phyloP scores from a whole-genome alignment of 2,329 filamentous ascomycete genomes.

The Xenosphaeropsis pyriputrescens region DNA sequence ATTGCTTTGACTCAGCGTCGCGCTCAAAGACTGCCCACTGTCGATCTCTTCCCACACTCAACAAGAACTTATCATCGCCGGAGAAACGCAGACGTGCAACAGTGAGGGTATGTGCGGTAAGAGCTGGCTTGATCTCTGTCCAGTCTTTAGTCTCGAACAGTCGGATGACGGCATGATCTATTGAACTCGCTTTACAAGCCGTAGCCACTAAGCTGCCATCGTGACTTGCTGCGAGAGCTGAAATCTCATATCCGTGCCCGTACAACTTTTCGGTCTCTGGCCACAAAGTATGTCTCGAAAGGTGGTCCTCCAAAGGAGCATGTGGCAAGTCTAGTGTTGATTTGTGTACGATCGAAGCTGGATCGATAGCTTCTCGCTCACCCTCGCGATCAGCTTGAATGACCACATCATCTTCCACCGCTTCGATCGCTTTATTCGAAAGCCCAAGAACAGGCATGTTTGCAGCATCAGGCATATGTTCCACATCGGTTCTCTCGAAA shows the following conservation, averaged over 20 bases:
- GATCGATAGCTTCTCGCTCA: conserved; percentile 38
- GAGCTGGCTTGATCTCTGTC: conserved; percentile 73
- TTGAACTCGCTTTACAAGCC: conserved; percentile 80
- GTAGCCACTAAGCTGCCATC: conserved; percentile 70
- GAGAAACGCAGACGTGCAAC: conserved; percentile 75
- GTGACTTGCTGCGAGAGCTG: conserved; percentile 64
- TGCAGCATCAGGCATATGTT: conserved; percentile 65
- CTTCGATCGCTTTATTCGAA: conserved; percentile 82
- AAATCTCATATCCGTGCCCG: conserved; percentile 95
- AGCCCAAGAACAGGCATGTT: conserved; percentile 91
- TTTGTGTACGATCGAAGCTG: conserved; percentile 38
- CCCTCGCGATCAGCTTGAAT: conserved; percentile 26
- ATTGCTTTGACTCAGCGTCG: conserved; percentile 16
- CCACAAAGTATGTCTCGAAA: conserved; percentile 85
- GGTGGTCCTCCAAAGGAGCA: conserved; percentile 78
- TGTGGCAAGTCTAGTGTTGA: conserved; percentile 50
- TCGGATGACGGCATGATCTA: conserved; percentile 88
- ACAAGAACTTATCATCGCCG: conserved; percentile 52
- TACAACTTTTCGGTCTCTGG: conserved; percentile 95
- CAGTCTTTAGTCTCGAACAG: conserved; percentile 78
- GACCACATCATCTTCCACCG: conserved; percentile 32
- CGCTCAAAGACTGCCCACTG: conserved; percentile 77
- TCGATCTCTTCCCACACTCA: conserved; percentile 83
- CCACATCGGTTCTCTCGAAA: conserved; percentile 27
- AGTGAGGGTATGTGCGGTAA: conserved; percentile 77